Evolutionary conservation across 192 early-diverging fungal genomes (phyloP), one percentile per base, ranked within the genome.

Genomic region (Mortierella alpina): DNA sequence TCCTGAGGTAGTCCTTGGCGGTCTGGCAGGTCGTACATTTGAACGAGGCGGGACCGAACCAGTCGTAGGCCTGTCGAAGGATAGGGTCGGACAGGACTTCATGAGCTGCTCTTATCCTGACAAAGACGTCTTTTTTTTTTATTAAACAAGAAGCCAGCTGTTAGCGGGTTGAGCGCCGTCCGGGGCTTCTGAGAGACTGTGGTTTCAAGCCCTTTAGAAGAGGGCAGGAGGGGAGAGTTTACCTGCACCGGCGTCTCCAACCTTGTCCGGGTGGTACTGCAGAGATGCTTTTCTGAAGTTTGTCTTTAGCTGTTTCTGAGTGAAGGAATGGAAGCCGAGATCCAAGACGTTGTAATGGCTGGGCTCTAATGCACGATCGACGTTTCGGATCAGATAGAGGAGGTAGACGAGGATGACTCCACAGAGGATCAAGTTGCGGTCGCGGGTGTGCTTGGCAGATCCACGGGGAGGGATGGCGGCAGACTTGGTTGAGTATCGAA

Each of bases 231-330:
- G 40, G 57, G 53, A 54, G 22, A 54, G 7, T 50, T 7, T 72
- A 72, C 70, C 70, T 49, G 62, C 70, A 12, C 70, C 70, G 7
- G 60, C 15, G 13, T 64, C 20, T 17, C 57, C 72, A 12, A 66
- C 55, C 42, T 73, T 73, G 45, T 73, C 72, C 11, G 72, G 72
- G 51, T 73, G 72, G 41, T 73, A 73, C 47, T 46, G 44, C 41
- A 73, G 46, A 15, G 56, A 66, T 5, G 62, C 62, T 48, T 60
- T 65, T 58, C 57, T 20, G 20, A 73, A 73, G 23, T 73, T 73
- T 7, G 63, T 51, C 56, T 60, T 65, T 0, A 73, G 31, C 41
- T 65, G 53, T 22, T 66, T 73, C n/a, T 59, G 54, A 4, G 72
- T 42, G 20, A 73, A 66, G 7, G 14, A 5, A 4, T 23, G n/a